Evolutionary conservation across 345 rosid species (phyloP).

Genomic region (Salix dunnii): DNA sequence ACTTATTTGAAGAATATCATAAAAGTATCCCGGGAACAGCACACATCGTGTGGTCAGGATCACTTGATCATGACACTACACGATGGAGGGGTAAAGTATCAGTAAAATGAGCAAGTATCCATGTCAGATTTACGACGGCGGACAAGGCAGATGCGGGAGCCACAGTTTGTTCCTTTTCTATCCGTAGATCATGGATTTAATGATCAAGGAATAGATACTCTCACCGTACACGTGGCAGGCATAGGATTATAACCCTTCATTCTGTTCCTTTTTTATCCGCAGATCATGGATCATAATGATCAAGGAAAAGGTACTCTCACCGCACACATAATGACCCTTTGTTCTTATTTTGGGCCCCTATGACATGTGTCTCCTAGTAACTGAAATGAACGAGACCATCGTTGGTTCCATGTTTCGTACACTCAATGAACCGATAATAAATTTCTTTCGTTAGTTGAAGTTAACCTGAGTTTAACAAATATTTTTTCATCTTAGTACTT

Average conservation of each 20-base stretch:
- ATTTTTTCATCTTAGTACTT: too few relatives aligned
- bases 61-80: slow-evolving; percentile 23
- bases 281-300: slow-evolving; percentile 6
- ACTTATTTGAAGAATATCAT: neutral
- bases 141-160: neutral
- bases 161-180: neutral
- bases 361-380: slow-evolving; percentile 18
- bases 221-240: slow-evolving; percentile 30
- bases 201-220: neutral
- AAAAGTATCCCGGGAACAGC: neutral
- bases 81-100: neutral
- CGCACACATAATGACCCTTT: slow-evolving; percentile 20
- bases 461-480: too few relatives aligned
- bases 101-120: neutral
- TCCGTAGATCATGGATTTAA: slow-evolving; percentile 23
- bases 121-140: neutral
- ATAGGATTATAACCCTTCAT: slow-evolving; percentile 20
- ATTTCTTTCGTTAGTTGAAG: too few relatives aligned
- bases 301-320: neutral
- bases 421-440: neutral
- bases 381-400: slow-evolving; percentile 32
- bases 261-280: slow-evolving; percentile 13
- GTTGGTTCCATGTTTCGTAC: slow-evolving; percentile 12
- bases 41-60: slow-evolving; percentile 15
- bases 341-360: slow-evolving; percentile 8